Percentiles rank a stretch among this genome's conserved stretches.
These are phyloP conservation scores for Cryptococcus floricola DNA, from an alignment of 1,284 basidiomycete species.

Conservation along the genomic window DNA sequence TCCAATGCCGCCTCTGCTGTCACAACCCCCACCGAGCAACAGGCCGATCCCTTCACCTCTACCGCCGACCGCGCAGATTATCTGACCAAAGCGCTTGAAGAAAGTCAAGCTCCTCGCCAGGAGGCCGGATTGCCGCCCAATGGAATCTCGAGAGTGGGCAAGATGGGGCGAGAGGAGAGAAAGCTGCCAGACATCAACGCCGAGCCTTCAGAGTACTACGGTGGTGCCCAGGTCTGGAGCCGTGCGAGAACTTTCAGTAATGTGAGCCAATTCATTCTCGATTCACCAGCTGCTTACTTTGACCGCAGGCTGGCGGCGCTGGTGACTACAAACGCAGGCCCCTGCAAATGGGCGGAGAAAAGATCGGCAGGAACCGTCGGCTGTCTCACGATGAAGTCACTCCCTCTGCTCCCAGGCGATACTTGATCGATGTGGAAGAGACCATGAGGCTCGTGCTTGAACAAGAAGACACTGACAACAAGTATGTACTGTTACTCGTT, in stretches of 20 bases:
- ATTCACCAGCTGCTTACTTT: not conserved
- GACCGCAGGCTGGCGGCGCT: constrained; percentile 56
- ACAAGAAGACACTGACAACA: constrained; percentile 96
- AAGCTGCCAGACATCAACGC: constrained; percentile 55
- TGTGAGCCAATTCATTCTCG: constrained; percentile 51
- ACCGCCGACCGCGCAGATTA: not conserved
- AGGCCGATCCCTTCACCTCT: constrained; percentile 18
- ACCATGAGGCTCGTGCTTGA: constrained; percentile 93
- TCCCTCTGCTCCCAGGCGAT: constrained; percentile 60
- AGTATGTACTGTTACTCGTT: constrained; percentile 48
- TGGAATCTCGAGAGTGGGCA: constrained; percentile 13
- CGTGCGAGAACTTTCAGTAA: constrained; percentile 79
- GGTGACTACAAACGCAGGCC: constrained; percentile 59
- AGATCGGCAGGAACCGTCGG: constrained; percentile 64
- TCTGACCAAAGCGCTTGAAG: not conserved
- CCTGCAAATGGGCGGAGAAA: constrained; percentile 70
- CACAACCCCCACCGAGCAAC: constrained; percentile 28
- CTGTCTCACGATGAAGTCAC: constrained; percentile 66
- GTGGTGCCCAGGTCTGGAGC: constrained; percentile 66
- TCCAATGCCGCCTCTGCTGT: constrained; percentile 19
- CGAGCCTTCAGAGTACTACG: constrained; percentile 78
- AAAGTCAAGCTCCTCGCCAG: not conserved
- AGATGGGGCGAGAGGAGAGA: constrained; percentile 18
- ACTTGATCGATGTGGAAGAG: constrained; percentile 98
- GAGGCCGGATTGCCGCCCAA: constrained; percentile 2